A percentile compares a stretch with the other conserved stretches of the same genome.
Conservation (phyloP, 2,329 filamentous ascomycete genomes). For the Colletotrichum plurivorum region DNA sequence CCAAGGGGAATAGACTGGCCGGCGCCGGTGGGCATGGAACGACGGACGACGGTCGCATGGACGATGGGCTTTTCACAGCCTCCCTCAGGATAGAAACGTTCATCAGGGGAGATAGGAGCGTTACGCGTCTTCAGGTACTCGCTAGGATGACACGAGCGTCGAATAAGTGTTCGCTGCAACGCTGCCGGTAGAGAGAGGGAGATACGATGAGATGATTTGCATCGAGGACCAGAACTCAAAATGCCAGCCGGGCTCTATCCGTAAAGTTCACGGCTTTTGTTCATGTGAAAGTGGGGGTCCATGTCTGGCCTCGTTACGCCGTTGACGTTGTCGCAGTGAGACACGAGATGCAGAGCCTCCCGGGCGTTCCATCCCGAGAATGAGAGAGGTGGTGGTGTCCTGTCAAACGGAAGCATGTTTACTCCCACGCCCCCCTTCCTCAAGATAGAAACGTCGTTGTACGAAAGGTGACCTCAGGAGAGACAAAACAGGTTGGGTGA, state of each 20-base stretch:
- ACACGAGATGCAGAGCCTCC: constrained; percentile 34
- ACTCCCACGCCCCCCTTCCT: too few relatives aligned
- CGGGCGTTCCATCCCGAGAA: neutral
- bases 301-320: too few relatives aligned
- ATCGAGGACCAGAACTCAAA: constrained; percentile 13
- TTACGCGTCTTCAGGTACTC: constrained; percentile 4
- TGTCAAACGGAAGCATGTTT: constrained; percentile 18
- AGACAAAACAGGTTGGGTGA: constrained; percentile 10
- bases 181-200: constrained; percentile 6
- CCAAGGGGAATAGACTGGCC: constrained; percentile 3
- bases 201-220: constrained; percentile 1
- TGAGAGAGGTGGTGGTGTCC: constrained; percentile 14
- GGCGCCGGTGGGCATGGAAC: neutral
- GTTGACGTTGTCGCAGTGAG: constrained; percentile 31
- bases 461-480: neutral
- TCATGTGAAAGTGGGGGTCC: constrained; percentile 35
- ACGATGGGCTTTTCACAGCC: constrained; percentile 21
- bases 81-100: constrained; percentile 35
- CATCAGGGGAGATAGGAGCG: constrained; percentile 1
- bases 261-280: constrained; percentile 2
- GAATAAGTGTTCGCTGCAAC: neutral
- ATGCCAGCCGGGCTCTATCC: too few relatives aligned
- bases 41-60: neutral
- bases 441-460: neutral
- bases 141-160: neutral